Conservation (phyloP, 768 basidiomycete genomes). For the Dendrothele bispora region DNA sequence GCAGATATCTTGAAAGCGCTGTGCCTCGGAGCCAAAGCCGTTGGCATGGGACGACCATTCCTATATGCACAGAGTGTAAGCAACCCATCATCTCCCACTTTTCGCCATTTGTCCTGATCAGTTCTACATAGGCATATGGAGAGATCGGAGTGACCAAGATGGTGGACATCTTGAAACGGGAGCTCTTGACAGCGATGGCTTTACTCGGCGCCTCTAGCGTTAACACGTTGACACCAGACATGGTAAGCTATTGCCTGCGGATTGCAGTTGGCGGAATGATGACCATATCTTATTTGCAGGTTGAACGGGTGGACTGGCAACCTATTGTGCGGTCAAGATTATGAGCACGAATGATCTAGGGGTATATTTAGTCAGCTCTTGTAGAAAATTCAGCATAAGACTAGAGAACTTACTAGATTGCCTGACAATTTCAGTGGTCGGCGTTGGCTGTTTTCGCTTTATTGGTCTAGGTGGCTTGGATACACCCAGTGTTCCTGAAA, state of each 20-base stretch:
- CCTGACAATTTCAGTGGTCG: no score
- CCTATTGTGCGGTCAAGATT: conserved; percentile 25
- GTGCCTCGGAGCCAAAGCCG: conserved; percentile 84
- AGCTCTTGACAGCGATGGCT: conserved; percentile 77
- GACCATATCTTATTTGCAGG: conserved; percentile 28
- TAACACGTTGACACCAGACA: conserved; percentile 66
- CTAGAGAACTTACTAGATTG: no score
- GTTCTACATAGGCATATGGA: conserved; percentile 68
- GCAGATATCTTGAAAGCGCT: conserved; percentile 88
- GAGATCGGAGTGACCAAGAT: conserved; percentile 67
- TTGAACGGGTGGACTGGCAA: conserved; percentile 72
- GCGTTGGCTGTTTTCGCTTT: no score
- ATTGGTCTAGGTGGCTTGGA: no score
- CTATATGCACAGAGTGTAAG: conserved; percentile 83
- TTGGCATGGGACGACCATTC: conserved; percentile 85
- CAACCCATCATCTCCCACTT: background rate
- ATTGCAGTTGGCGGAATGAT: conserved; percentile 1
- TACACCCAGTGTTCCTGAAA: no score
- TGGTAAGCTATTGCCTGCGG: conserved; percentile 44
- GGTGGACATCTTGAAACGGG: conserved; percentile 68
- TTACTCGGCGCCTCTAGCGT: conserved; percentile 71
- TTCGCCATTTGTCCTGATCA: background rate
- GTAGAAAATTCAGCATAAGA: background rate
- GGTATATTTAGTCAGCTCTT: background rate
- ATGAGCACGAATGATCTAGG: no score